Conservation (phyloP, 75 land plant species). For the Pseudotsuga menziesii region DNA sequence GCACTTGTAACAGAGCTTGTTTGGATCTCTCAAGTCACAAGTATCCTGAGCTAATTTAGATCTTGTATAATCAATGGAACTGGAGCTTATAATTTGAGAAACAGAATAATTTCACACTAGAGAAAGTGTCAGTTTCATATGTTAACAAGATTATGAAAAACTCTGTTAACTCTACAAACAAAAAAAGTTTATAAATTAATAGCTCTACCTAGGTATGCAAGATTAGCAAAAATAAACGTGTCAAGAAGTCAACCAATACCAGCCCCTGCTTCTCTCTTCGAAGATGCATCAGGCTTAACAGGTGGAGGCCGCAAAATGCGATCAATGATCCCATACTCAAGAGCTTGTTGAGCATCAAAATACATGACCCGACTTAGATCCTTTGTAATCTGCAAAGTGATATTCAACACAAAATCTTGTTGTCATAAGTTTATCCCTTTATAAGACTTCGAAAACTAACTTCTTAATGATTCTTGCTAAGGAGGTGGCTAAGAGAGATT, state of each 20-base stretch:
- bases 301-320: conserved; percentile 64
- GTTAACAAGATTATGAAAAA: not conserved
- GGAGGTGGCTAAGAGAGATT: not conserved
- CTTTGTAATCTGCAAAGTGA: conserved; percentile 52
- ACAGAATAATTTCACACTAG: not conserved
- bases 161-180: not conserved
- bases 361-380: conserved; percentile 73
- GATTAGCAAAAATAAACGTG: not conserved
- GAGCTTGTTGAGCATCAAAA: conserved; percentile 73
- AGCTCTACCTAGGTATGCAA: not conserved
- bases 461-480: not conserved
- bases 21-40: not conserved
- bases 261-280: conserved; percentile 26
- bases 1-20: not conserved
- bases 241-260: conserved; percentile 56
- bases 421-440: not conserved
- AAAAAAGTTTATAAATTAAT: not conserved
- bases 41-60: not conserved
- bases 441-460: not conserved
- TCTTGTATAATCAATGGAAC: not conserved
- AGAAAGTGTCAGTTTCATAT: not conserved
- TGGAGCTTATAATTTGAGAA: not conserved
- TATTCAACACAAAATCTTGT: not conserved
- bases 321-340: conserved; percentile 93
- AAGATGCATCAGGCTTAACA: conserved; percentile 65